phyloP scores from a whole-genome alignment of 2,329 filamentous ascomycete genomes.

The Tolypocladium sp. region DNA sequence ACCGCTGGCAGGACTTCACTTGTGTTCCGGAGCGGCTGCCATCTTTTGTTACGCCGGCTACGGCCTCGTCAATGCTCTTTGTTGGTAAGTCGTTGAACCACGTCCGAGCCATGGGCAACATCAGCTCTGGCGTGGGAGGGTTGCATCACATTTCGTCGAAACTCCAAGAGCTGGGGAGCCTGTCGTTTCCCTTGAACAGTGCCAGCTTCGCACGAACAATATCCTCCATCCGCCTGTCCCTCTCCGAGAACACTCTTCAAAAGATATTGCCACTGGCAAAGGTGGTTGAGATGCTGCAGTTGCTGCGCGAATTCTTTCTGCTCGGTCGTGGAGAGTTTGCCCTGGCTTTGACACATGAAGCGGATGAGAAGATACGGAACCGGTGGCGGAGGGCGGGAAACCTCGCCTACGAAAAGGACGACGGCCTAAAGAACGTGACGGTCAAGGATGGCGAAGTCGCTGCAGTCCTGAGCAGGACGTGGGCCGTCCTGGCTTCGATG shows the following conservation, averaged over 20 bases:
- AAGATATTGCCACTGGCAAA: conserved; percentile 69
- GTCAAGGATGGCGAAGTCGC: conserved; percentile 84
- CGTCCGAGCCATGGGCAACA: conserved; percentile 50
- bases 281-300: conserved; percentile 66
- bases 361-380: conserved; percentile 68
- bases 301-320: conserved; percentile 81
- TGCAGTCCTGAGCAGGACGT: conserved; percentile 66
- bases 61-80: conserved; percentile 79
- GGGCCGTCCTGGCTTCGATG: conserved; percentile 69
- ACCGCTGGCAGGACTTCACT: conserved; percentile 40
- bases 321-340: conserved; percentile 87
- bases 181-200: conserved; percentile 66
- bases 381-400: conserved; percentile 60
- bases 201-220: conserved; percentile 64
- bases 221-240: conserved; percentile 64
- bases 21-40: conserved; percentile 57
- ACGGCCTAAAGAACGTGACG: conserved; percentile 33
- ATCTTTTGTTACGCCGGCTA: conserved; percentile 64
- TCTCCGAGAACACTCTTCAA: conserved; percentile 78
- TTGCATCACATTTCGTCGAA: conserved; percentile 58
- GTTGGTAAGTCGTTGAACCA: conserved; percentile 85
- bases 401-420: conserved; percentile 46
- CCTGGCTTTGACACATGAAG: conserved; percentile 74
- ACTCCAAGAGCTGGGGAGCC: conserved; percentile 55
- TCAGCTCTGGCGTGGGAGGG: conserved; percentile 36